phyloP scores from a whole-genome alignment of 805 yeast species.

The Candida boleticola region DNA sequence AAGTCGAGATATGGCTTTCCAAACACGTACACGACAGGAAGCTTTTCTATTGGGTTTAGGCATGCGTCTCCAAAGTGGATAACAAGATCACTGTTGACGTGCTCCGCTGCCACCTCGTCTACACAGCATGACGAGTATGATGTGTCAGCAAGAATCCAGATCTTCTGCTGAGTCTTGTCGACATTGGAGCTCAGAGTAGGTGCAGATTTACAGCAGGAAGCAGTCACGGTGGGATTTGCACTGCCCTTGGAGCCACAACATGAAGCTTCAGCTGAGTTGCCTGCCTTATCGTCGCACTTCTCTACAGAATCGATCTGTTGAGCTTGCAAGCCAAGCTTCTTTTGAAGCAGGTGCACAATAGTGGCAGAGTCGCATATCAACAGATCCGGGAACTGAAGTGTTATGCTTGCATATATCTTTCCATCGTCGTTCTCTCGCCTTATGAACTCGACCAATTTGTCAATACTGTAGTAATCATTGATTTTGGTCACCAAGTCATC shows the following conservation, averaged over 20 bases:
- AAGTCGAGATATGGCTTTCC: constrained; percentile 63
- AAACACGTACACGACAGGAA: constrained; percentile 78
- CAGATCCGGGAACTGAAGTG: constrained; percentile 88
- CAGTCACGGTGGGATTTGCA: background rate
- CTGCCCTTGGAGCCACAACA: background rate
- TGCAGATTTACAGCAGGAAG: constrained; percentile 3
- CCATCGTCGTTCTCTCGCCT: constrained; percentile 22
- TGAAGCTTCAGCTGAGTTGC: background rate
- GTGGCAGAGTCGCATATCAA: constrained; percentile 76
- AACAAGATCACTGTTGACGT: constrained; percentile 79
- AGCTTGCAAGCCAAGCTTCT: constrained; percentile 18
- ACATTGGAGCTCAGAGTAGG: too few species aligned
- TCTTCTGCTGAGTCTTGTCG: constrained; percentile 26
- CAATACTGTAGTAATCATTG: constrained; percentile 53
- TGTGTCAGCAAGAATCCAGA: constrained; percentile 92
- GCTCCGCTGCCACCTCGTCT: constrained; percentile 96
- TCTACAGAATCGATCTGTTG: background rate
- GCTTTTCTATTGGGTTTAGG: constrained; percentile 67
- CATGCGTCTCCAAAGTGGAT: constrained; percentile 97
- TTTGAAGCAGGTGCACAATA: constrained; percentile 56
- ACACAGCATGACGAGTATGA: constrained; percentile 94
- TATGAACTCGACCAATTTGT: constrained; percentile 44
- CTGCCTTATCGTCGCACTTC: background rate
- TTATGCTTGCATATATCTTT: constrained; percentile 48
- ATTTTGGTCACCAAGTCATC: constrained; percentile 33